A percentile compares a stretch with the other conserved stretches of the same genome.
phyloP scores from a whole-genome alignment of 768 basidiomycete genomes.

The Mycena indigotica region DNA sequence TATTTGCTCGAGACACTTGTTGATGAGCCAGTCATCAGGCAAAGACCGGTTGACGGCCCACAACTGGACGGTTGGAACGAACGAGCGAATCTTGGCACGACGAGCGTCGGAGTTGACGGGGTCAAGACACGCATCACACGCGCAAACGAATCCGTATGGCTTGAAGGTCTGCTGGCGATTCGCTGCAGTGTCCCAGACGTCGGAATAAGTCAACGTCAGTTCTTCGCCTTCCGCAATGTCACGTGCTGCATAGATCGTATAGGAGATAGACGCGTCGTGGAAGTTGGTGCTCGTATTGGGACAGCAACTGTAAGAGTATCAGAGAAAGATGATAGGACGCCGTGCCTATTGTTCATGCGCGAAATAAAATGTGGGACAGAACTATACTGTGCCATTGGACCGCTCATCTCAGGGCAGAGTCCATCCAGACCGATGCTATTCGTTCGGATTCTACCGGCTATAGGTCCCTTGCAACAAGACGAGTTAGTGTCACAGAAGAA shows the following conservation, averaged over 20 bases:
- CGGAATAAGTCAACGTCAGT: constrained; percentile 33
- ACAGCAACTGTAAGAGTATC: constrained; percentile 24
- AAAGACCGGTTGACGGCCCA: background rate
- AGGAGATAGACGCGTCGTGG: constrained; percentile 31
- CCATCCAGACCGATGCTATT: constrained; percentile 9
- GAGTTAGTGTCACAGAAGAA: no score
- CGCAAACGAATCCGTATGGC: constrained; percentile 35
- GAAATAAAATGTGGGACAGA: background rate
- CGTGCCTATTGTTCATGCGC: background rate
- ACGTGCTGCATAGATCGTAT: constrained; percentile 30
- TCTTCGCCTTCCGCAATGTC: constrained; percentile 36
- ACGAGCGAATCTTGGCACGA: background rate
- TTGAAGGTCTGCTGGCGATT: constrained; percentile 29
- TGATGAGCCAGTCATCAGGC: background rate
- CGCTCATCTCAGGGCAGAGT: background rate
- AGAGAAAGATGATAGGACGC: background rate
- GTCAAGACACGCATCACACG: constrained; percentile 33
- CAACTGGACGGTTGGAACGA: background rate
- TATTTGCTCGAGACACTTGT: background rate
- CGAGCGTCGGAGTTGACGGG: background rate
- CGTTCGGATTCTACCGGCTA: constrained; percentile 12
- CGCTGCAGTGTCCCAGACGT: constrained; percentile 15
- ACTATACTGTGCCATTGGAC: background rate
- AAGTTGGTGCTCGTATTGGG: constrained; percentile 28
- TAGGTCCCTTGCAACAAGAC: background rate